phyloP scores from a whole-genome alignment of 257 asterid genomes.

The Datura wrightii region DNA sequence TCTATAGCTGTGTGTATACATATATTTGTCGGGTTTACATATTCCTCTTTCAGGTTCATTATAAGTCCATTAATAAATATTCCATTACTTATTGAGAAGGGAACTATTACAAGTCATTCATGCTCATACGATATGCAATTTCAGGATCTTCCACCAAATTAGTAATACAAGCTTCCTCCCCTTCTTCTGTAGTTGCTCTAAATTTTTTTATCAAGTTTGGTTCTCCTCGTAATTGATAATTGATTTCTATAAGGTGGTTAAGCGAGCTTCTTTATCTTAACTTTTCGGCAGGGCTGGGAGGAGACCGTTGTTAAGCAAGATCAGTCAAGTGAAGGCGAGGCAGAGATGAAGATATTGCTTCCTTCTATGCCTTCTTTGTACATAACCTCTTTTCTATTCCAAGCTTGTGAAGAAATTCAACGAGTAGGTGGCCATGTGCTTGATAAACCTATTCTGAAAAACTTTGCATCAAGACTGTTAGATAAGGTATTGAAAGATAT shows the following conservation, averaged over 20 bases:
- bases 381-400: conserved; percentile 73
- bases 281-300: conserved; percentile 90
- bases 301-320: conserved; percentile 89
- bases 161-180: not conserved
- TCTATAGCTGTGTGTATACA: not conserved
- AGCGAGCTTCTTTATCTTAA: conserved; percentile 30
- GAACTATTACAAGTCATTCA: conserved; percentile 16
- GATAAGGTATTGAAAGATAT: conserved; percentile 62
- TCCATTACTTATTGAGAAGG: not conserved
- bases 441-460: conserved; percentile 78
- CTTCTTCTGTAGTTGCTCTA: not conserved
- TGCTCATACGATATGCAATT: conserved; percentile 6
- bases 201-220: conserved; percentile 16
- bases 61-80: not conserved
- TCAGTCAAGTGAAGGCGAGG: conserved; percentile 64
- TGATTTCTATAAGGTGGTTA: conserved; percentile 29
- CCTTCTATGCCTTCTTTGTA: conserved; percentile 97
- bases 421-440: conserved; percentile 97
- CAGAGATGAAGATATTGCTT: conserved; percentile 88
- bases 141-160: no score
- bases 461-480: conserved; percentile 75
- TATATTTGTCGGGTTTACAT: not conserved
- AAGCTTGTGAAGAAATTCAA: conserved; percentile 93
- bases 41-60: not conserved
- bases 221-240: not conserved